These are phyloP conservation scores for Neohortaea acidophila DNA, from an alignment of 495 filamentous ascomycete species.

Conservation along the genomic window DNA sequence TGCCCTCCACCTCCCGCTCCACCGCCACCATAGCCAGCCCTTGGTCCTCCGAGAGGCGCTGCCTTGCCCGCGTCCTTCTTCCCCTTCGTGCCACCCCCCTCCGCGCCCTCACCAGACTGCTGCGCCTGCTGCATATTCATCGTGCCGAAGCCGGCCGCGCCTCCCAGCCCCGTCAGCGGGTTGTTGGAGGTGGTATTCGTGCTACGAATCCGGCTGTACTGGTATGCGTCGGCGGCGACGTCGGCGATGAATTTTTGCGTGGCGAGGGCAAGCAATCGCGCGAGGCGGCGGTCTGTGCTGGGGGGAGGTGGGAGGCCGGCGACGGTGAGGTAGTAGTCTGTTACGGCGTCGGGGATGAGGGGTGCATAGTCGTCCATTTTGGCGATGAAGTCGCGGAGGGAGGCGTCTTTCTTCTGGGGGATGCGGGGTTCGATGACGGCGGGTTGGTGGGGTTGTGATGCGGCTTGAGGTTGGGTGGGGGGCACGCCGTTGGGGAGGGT, in stretches of 20 bases:
- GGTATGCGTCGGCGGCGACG: slow-evolving; percentile 92
- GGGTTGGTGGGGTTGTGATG: slow-evolving; percentile 8
- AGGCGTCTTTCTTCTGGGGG: slow-evolving; percentile 75
- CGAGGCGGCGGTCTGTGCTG: slow-evolving; percentile 70
- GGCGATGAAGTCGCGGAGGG: slow-evolving; percentile 71
- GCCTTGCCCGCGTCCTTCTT: slow-evolving; percentile 26
- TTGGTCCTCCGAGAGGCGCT: slow-evolving; percentile 67
- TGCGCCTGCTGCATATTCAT: slow-evolving; percentile 21
- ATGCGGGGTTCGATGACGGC: slow-evolving; percentile 29
- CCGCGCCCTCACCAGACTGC: slow-evolving; percentile 38
- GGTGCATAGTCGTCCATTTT: slow-evolving; percentile 99
- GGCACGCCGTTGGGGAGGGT: slow-evolving; percentile 3
- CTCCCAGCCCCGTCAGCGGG: slow-evolving; percentile 72
- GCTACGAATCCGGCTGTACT: slow-evolving; percentile 85
- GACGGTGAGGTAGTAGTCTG: slow-evolving; percentile 91
- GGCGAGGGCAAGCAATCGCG: slow-evolving; percentile 83
- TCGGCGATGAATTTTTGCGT: slow-evolving; percentile 98
- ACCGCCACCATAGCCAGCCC: slow-evolving; percentile 84
- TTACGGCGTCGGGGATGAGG: slow-evolving; percentile 95
- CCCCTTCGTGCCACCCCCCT: slow-evolving; percentile 28
- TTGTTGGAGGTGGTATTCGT: slow-evolving; percentile 72
- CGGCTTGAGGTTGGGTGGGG: not conserved
- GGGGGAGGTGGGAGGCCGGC: slow-evolving; percentile 83
- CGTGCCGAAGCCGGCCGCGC: slow-evolving; percentile 54
- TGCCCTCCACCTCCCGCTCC: slow-evolving; percentile 69